A percentile compares a stretch with the other conserved stretches of the same genome.
phyloP scores from a whole-genome alignment of 139 green algal species.

The Raphidocelis subcapitata region DNA sequence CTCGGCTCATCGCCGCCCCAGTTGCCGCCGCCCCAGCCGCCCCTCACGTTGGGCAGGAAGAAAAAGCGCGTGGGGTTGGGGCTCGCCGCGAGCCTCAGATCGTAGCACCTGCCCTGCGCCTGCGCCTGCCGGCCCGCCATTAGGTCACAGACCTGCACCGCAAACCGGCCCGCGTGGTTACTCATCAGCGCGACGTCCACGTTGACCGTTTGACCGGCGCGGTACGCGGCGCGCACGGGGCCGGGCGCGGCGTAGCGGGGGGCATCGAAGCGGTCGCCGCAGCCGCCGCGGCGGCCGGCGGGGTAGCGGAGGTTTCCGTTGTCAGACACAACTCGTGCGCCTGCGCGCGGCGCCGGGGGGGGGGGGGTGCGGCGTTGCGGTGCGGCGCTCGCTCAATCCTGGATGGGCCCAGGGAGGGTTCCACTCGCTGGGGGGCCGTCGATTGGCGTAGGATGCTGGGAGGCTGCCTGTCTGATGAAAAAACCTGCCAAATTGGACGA shows the following conservation, averaged over 20 bases:
- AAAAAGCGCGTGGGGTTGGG: not conserved
- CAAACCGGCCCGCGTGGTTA: not conserved
- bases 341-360: not conserved
- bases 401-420: too few species aligned
- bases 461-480: too few species aligned
- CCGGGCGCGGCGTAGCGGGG: not conserved
- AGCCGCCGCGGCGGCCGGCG: not conserved
- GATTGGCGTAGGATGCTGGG: too few species aligned
- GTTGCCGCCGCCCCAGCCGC: conserved; percentile 6
- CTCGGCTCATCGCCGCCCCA: not conserved
- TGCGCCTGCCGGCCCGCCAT: not conserved
- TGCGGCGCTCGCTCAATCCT: too few species aligned
- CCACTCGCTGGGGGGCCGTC: too few species aligned
- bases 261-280: not conserved
- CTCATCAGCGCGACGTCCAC: not conserved
- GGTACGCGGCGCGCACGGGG: not conserved
- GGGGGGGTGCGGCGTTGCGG: too few species aligned
- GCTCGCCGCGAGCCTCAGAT: not conserved
- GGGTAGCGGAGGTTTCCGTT: not conserved
- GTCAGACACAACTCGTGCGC: not conserved
- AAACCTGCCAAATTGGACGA: too few species aligned
- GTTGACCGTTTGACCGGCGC: not conserved
- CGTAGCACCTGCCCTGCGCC: not conserved
- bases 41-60: not conserved
- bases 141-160: not conserved